Evolutionary conservation across 345 rosid genomes (phyloP), one percentile per base, ranked within the genome.

Genomic region (Sonneratia caseolaris): DNA sequence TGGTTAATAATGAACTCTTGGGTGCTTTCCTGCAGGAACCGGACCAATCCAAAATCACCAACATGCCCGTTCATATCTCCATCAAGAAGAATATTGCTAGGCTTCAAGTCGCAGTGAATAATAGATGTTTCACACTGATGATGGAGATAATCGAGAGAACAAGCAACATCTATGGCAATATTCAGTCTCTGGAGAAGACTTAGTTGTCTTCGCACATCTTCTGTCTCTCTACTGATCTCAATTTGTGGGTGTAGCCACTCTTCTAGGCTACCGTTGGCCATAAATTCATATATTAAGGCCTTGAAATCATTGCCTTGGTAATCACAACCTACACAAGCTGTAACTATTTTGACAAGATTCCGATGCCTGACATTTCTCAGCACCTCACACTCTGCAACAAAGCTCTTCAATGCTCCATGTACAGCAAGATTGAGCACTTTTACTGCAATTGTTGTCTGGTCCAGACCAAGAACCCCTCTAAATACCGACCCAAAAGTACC

Each of bases 21-120:
- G 3, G 72, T 51, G 5, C 66, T 36, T 19, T 40, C 75, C 11
- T 61, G 68, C 42, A 77, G 55, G 53, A 86, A 81, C 43, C 70
- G 78, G 51, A 83, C 82, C 68, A 84, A 38, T 12, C 86, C 86
- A 72, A 82, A 86, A 74, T 86, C 84, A 72, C 87, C 73, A 22
- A 84, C 72, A 74, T 77, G 80, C 38, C 81, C 85, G 38, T 72
- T 75, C 66, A 83, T 77, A 3, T 83, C 81, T 47, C 61, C 70
- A 37, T 82, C 80, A 3, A 82, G 72, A 24, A 79, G 82, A 37
- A 76, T 45, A 42, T 80, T 80, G 72, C 83, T 75, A 0, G 80
- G 83, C 72, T 77, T 80, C 49, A 74, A 72, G 64, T 80, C 73
- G 68, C 87, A 83, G 70, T 86, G 89, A 2, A 75, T 79, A 1